A percentile compares a stretch with the other conserved stretches of the same genome.
These are phyloP conservation scores for Candida tropicalis DNA, from an alignment of 1,139 yeast genomes.

Conservation along the genomic window DNA sequence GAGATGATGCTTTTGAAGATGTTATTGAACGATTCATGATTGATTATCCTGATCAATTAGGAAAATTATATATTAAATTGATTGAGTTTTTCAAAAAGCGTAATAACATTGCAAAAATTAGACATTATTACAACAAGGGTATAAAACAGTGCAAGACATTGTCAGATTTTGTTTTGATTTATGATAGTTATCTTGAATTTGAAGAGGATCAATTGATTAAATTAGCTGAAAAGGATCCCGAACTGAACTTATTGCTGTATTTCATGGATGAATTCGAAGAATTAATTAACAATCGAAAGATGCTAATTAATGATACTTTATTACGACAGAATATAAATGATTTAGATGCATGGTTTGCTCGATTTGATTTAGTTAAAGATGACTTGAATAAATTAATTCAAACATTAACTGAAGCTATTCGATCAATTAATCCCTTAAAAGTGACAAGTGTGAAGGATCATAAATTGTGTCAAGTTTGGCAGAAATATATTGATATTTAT, in stretches of 20 bases:
- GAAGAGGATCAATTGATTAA: conserved; percentile 51
- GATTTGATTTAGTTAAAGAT: conserved; percentile 42
- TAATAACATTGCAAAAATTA: conserved; percentile 39
- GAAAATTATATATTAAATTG: conserved; percentile 51
- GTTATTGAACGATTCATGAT: conserved; percentile 19
- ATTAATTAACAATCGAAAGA: conserved; percentile 55
- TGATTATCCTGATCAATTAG: conserved; percentile 64
- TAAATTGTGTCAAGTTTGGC: conserved; percentile 64
- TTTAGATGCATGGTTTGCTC: conserved; percentile 68
- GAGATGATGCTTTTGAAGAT: conserved; percentile 10
- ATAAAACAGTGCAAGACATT: conserved; percentile 50
- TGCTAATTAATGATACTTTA: conserved; percentile 65
- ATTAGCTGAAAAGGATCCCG: conserved; percentile 26
- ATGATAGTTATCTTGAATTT: conserved; percentile 64
- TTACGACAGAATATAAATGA: conserved; percentile 65
- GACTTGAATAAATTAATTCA: conserved; percentile 47
- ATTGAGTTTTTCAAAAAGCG: conserved; percentile 49
- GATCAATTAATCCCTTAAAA: conserved; percentile 64
- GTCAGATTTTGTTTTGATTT: conserved; percentile 65
- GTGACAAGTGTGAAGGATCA: conserved; percentile 30
- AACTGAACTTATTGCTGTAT: conserved; percentile 30
- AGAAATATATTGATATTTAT: conserved; percentile 66
- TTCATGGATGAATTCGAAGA: conserved; percentile 56
- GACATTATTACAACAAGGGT: conserved; percentile 53
- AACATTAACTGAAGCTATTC: conserved; percentile 68